These are phyloP conservation scores for Leccinum incarnatum DNA, from an alignment of 768 basidiomycete species.

Conservation along the genomic window DNA sequence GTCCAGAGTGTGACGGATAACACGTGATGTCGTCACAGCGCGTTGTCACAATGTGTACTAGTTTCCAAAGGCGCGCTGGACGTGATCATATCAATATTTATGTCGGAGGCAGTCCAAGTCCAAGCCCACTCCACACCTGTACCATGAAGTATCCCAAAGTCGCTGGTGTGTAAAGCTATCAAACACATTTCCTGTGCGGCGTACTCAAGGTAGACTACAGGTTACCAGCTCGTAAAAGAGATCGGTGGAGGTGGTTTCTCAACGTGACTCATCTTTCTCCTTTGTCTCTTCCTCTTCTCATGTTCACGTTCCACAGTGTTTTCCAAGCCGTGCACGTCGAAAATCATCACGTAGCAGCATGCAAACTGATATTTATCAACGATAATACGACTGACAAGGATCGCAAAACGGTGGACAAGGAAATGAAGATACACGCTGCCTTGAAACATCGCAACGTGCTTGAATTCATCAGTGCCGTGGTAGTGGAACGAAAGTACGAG, in stretches of 20 bases:
- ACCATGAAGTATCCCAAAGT: conserved; percentile 35
- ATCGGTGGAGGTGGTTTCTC: conserved; percentile 90
- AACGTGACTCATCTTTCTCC: conserved; percentile 41
- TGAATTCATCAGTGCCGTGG: conserved; percentile 74
- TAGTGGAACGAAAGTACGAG: conserved; percentile 64
- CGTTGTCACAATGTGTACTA: conserved; percentile 24
- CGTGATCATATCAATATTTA: conserved; percentile 6
- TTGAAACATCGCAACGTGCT: conserved; percentile 80
- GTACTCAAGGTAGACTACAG: conserved; percentile 32
- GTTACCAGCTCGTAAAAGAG: conserved; percentile 67
- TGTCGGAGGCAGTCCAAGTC: background rate
- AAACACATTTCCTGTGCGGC: background rate
- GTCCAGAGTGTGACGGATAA: background rate
- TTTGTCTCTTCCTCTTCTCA: background rate
- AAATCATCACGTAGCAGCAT: conserved; percentile 72
- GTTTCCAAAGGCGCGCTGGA: background rate
- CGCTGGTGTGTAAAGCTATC: conserved; percentile 17
- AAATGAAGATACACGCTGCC: conserved; percentile 83
- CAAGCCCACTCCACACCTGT: background rate
- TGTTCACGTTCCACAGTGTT: conserved; percentile 49
- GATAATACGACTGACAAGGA: conserved; percentile 61
- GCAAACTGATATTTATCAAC: conserved; percentile 75
- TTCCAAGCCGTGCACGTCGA: conserved; percentile 75
- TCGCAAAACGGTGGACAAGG: conserved; percentile 83
- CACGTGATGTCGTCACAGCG: conserved; percentile 25